Evolutionary conservation across 371 early-diverging fungal species (phyloP).

Genomic region (Mortierella sp.): DNA sequence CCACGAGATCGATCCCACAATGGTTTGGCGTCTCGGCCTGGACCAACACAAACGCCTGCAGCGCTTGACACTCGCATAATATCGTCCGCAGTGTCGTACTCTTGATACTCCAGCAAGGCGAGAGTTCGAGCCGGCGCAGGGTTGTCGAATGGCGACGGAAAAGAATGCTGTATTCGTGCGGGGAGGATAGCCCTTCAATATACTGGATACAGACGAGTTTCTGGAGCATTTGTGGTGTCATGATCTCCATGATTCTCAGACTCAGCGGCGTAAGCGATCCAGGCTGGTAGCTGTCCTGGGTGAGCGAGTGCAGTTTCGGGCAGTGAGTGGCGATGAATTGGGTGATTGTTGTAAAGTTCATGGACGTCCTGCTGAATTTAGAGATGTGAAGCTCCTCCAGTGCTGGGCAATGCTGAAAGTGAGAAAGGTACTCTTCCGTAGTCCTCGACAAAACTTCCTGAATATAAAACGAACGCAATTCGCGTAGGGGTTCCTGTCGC

Average conservation of each 20-base stretch:
- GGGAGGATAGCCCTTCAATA: background rate
- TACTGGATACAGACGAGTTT: background rate
- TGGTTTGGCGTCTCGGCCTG: background rate
- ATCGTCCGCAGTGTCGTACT: background rate
- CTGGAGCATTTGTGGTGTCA: background rate
- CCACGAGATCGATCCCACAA: background rate
- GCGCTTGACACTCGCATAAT: background rate
- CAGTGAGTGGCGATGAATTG: background rate
- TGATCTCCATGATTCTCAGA: background rate
- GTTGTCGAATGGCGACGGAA: background rate
- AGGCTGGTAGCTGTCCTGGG: background rate
- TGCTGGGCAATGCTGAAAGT: background rate
- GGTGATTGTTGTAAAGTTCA: background rate
- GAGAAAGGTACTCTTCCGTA: background rate
- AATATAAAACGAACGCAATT: background rate
- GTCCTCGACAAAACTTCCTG: background rate
- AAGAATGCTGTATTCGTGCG: background rate
- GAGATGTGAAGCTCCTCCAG: background rate
- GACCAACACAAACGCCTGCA: background rate
- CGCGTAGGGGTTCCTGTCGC: background rate
- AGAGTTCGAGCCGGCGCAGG: background rate
- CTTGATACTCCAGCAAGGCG: background rate
- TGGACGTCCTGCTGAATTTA: background rate
- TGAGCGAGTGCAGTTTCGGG: background rate
- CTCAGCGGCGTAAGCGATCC: background rate